Conservation (phyloP, 116 monocot genomes). For the Cymodocea nodosa region DNA sequence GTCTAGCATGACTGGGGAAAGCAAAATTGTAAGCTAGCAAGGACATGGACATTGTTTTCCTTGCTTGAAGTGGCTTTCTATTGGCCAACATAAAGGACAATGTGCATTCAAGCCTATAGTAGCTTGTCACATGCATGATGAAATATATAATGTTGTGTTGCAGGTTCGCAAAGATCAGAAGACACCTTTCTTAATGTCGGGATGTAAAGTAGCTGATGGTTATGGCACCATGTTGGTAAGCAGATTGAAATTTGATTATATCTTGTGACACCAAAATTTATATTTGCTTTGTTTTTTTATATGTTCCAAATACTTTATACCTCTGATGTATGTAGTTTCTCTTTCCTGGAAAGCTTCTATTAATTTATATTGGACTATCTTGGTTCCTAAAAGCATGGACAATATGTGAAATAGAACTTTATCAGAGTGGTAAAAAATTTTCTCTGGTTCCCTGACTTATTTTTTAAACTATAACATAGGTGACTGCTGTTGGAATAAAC, state of each 20-base stretch:
- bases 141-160: neutral
- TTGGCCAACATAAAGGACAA: no score
- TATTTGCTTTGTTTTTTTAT: no score
- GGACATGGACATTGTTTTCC: no score
- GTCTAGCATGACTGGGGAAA: slow-evolving; percentile 98
- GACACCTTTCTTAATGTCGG: slow-evolving; percentile 89
- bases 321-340: neutral
- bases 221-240: slow-evolving; percentile 95
- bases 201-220: slow-evolving; percentile 99
- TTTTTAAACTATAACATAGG: slow-evolving; percentile 21
- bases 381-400: neutral
- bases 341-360: neutral
- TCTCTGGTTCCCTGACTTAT: no score
- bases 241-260: neutral
- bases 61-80: no score
- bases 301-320: no score
- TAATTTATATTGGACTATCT: no score
- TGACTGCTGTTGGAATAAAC: slow-evolving; percentile 95
- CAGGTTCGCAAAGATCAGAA: slow-evolving; percentile 81
- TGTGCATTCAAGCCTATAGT: neutral
- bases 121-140: neutral
- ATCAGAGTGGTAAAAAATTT: no score
- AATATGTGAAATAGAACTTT: no score
- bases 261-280: no score
- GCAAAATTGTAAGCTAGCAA: slow-evolving; percentile 61